phyloP scores from a whole-genome alignment of 1,284 basidiomycete genomes.

The Leccinum cinnamomeum region DNA sequence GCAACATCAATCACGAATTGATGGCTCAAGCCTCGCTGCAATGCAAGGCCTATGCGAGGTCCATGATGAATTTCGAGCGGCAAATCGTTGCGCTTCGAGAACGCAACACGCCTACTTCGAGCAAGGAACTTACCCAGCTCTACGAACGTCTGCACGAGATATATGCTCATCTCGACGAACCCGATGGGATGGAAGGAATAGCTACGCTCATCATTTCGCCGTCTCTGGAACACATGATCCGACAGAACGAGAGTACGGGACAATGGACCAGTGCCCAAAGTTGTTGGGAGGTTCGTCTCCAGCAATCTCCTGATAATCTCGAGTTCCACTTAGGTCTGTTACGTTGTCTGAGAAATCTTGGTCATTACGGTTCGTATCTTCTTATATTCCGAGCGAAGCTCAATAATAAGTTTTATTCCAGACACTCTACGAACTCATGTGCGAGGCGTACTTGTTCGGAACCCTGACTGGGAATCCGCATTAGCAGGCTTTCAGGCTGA shows the following conservation, averaged over 20 bases:
- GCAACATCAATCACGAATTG: constrained; percentile 83
- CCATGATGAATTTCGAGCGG: constrained; percentile 94
- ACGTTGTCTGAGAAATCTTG: constrained; percentile 90
- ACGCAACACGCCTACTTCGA: constrained; percentile 37
- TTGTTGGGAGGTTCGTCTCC: constrained; percentile 98
- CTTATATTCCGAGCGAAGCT: not conserved
- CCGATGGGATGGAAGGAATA: constrained; percentile 99
- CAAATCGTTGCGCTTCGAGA: constrained; percentile 62
- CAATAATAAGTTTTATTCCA: constrained; percentile 34
- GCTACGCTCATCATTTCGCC: constrained; percentile 89
- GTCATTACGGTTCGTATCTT: constrained; percentile 84
- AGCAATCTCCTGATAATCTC: constrained; percentile 87
- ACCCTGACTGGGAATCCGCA: constrained; percentile 81
- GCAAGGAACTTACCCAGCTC: constrained; percentile 67
- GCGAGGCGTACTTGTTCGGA: constrained; percentile 82
- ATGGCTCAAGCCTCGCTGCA: constrained; percentile 94
- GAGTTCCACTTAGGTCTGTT: constrained; percentile 89
- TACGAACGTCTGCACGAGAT: constrained; percentile 96
- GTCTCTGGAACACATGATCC: constrained; percentile 94
- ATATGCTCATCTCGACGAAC: constrained; percentile 95
- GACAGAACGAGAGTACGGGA: constrained; percentile 97
- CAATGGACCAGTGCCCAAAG: constrained; percentile 98
- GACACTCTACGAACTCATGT: constrained; percentile 97
- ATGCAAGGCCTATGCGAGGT: constrained; percentile 92
- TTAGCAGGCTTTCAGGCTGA: constrained; percentile 89